These are phyloP conservation scores for Entamoeba dispar DNA, from an alignment of 208 protist species.

Conservation along the genomic window DNA sequence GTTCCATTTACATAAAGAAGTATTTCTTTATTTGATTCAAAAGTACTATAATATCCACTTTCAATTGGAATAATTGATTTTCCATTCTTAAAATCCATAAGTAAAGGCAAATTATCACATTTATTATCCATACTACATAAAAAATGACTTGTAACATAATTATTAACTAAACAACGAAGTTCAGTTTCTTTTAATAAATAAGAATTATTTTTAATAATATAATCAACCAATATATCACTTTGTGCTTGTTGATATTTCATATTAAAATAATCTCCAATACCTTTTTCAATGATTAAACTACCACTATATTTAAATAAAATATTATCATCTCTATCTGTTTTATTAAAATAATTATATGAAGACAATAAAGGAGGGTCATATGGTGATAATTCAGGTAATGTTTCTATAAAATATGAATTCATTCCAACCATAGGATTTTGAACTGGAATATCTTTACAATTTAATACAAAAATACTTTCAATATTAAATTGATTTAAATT, in stretches of 20 bases:
- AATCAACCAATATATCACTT: not conserved
- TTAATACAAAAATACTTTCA: not conserved
- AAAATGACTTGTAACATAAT: not conserved
- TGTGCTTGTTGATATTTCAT: not conserved
- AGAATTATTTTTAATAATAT: not conserved
- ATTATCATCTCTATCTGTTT: not conserved
- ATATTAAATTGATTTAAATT: not conserved
- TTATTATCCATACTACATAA: not conserved
- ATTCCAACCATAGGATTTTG: not conserved
- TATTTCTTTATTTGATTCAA: not conserved
- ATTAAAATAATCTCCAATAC: not conserved
- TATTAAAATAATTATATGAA: not conserved
- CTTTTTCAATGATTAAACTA: not conserved
- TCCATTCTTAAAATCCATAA: not conserved
- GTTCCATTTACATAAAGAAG: not conserved
- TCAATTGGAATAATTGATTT: not conserved
- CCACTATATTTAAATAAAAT: not conserved
- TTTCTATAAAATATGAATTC: not conserved
- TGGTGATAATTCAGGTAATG: not conserved
- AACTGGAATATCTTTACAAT: not conserved
- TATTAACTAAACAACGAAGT: not conserved
- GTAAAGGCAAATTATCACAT: not conserved
- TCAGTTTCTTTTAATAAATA: not conserved
- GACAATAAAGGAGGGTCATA: not conserved
- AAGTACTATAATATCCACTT: not conserved